Conservation (phyloP, 2,329 filamentous ascomycete genomes). For the Botryotinia globosa region DNA sequence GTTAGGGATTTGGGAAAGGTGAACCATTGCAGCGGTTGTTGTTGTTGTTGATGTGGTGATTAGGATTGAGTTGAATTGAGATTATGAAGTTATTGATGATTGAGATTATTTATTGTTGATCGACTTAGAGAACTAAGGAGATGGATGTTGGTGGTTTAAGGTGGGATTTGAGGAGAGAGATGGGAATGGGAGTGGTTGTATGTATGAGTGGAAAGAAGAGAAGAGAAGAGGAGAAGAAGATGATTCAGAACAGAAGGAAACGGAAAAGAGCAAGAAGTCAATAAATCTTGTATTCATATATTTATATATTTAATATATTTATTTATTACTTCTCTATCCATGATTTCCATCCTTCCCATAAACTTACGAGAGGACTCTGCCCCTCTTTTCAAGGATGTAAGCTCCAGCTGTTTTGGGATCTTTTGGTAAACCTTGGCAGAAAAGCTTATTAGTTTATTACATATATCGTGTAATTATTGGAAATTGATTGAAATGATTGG, state of each 20-base stretch:
- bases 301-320: too few species aligned
- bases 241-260: not conserved
- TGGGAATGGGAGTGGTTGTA: not conserved
- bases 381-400: conserved; percentile 1
- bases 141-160: not conserved
- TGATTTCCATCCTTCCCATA: not conserved
- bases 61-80: not conserved
- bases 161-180: not conserved
- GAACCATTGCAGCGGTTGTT: conserved; percentile 48
- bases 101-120: not conserved
- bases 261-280: not conserved
- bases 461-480: too few species aligned
- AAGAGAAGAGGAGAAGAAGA: too few species aligned
- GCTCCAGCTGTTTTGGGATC: not conserved
- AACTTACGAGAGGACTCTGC: not conserved
- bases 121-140: not conserved
- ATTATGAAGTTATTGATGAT: not conserved
- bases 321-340: not conserved
- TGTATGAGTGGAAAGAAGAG: not conserved
- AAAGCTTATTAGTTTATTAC: conserved; percentile 11
- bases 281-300: not conserved
- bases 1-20: conserved; percentile 45
- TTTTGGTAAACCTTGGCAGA: not conserved
- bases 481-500: not conserved
- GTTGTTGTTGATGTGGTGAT: not conserved